These are phyloP conservation scores for Aspergillus biplanus DNA, from an alignment of 495 filamentous ascomycete genomes.

Conservation along the genomic window DNA sequence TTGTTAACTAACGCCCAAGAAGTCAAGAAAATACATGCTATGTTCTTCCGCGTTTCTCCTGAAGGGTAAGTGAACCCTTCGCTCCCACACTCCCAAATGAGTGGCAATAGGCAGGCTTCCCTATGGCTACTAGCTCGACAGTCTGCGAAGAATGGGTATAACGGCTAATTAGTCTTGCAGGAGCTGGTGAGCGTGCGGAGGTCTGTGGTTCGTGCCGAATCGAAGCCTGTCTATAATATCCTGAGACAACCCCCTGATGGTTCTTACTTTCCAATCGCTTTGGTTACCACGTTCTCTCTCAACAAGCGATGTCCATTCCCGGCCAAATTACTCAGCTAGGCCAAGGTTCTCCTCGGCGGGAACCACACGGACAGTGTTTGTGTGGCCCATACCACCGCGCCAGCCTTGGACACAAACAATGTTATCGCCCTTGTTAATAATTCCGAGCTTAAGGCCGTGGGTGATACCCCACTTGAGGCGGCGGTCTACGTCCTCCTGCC, in stretches of 20 bases:
- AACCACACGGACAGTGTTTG: conserved; percentile 84
- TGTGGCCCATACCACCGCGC: conserved; percentile 97
- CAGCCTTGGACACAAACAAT: conserved; percentile 97
- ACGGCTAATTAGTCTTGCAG: conserved; percentile 20
- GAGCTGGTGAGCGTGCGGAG: conserved; percentile 19
- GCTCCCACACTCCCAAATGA: conserved; percentile 7
- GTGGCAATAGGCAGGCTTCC: conserved; percentile 8
- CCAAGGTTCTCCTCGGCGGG: conserved; percentile 68
- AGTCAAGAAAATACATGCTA: conserved; percentile 15
- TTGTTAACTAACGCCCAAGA: conserved; percentile 25
- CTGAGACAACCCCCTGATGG: conserved; percentile 20
- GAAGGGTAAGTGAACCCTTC: conserved; percentile 8
- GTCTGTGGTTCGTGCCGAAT: conserved; percentile 16
- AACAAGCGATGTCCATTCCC: conserved; percentile 13
- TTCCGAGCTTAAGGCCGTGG: conserved; percentile 80
- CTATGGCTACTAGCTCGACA: conserved; percentile 13
- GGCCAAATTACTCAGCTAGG: conserved; percentile 43
- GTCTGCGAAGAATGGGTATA: conserved; percentile 4
- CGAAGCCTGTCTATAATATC: conserved; percentile 24
- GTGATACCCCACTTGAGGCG: conserved; percentile 93
- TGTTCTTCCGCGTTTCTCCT: conserved; percentile 14
- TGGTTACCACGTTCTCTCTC: conserved; percentile 27
- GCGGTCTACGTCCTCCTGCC: conserved; percentile 98
- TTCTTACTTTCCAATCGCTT: conserved; percentile 25
- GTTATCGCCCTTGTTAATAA: conserved; percentile 79